phyloP scores from a whole-genome alignment of 495 filamentous ascomycete species.

The Neurospora sp. region DNA sequence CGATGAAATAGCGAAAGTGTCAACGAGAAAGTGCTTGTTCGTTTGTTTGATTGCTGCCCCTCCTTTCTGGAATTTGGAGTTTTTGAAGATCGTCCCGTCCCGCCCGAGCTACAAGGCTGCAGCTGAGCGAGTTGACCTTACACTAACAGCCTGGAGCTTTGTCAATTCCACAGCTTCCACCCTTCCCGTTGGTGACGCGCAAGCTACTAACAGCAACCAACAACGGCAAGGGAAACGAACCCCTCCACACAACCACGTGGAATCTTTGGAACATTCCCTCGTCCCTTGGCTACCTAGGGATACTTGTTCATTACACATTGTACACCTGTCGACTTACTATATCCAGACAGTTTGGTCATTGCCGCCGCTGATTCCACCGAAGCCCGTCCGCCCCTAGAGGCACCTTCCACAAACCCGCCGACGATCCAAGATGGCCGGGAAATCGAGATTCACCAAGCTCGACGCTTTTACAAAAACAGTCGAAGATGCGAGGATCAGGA shows the following conservation, averaged over 20 bases:
- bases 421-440: conserved; percentile 43
- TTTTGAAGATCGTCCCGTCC: background rate
- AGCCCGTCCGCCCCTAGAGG: background rate
- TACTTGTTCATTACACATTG: background rate
- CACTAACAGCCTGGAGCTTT: background rate
- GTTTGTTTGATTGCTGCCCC: background rate
- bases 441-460: conserved; percentile 86
- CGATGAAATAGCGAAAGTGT: background rate
- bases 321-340: background rate
- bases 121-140: background rate
- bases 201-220: background rate
- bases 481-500: conserved; percentile 92
- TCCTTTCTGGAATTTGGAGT: background rate
- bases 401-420: background rate
- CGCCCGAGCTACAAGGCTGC: background rate
- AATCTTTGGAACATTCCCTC: background rate
- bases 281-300: background rate
- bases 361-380: background rate
- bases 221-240: background rate
- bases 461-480: conserved; percentile 99
- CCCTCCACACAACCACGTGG: background rate
- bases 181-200: background rate
- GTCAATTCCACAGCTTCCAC: background rate
- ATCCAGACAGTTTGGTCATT: background rate
- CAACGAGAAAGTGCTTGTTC: background rate